phyloP scores from a whole-genome alignment of 768 basidiomycete genomes.

The Gelatoporia subvermispora region DNA sequence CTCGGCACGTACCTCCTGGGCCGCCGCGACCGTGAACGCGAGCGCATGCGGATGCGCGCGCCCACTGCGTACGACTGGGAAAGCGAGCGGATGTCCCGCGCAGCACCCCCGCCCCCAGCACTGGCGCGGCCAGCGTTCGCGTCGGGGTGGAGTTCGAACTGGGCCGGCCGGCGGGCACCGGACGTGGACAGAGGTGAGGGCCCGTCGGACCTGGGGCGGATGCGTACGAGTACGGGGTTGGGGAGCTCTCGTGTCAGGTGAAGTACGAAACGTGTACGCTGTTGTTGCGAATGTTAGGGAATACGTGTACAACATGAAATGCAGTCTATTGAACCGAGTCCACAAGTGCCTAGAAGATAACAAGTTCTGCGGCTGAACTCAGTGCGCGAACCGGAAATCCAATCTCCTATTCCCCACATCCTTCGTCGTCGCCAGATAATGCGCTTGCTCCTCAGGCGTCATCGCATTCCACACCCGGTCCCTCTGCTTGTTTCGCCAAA shows the following conservation, averaged over 20 bases:
- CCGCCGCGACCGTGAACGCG: slow-evolving; percentile 21
- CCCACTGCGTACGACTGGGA: slow-evolving; percentile 57
- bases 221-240: slow-evolving; percentile 75
- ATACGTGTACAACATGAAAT: too few species aligned
- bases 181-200: slow-evolving; percentile 63
- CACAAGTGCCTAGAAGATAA: too few species aligned
- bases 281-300: too few species aligned
- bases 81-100: slow-evolving; percentile 27
- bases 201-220: slow-evolving; percentile 60
- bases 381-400: slow-evolving; percentile 28
- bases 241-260: slow-evolving; percentile 74
- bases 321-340: too few species aligned
- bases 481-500: slow-evolving; percentile 53
- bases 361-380: too few species aligned
- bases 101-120: slow-evolving; percentile 15
- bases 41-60: slow-evolving; percentile 22
- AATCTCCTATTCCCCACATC: slow-evolving; percentile 28
- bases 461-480: slow-evolving; percentile 53
- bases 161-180: slow-evolving; percentile 8
- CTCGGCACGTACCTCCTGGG: slow-evolving; percentile 57
- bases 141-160: slow-evolving; percentile 14
- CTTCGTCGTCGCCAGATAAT: slow-evolving; percentile 30
- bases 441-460: slow-evolving; percentile 37
- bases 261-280: too few species aligned
- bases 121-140: slow-evolving; percentile 24